Percentiles rank a stretch among this genome's conserved stretches.
Conservation (phyloP, 2,329 filamentous ascomycete genomes). For the Phyllachora maydis region DNA sequence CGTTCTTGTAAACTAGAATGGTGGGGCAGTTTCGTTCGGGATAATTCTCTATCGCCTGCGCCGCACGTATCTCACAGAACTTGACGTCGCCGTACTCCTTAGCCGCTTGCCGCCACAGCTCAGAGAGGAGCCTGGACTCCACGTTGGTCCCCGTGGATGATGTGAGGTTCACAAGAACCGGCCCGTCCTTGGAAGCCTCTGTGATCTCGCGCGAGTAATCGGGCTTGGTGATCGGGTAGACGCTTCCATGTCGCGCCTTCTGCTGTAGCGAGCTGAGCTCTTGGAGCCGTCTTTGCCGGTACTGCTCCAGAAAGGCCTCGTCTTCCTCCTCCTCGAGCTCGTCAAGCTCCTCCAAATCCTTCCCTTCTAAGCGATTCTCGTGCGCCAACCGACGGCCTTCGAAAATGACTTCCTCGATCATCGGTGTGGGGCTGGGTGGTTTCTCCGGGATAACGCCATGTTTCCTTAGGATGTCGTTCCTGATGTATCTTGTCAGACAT, state of each 20-base stretch:
- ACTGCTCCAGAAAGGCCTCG: slow-evolving; percentile 72
- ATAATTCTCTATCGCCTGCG: slow-evolving; percentile 91
- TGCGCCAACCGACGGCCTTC: slow-evolving; percentile 70
- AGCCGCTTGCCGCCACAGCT: slow-evolving; percentile 74
- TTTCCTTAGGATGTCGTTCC: slow-evolving; percentile 96
- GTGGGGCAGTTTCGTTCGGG: slow-evolving; percentile 90
- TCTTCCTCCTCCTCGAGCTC: slow-evolving; percentile 93
- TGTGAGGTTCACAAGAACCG: slow-evolving; percentile 62
- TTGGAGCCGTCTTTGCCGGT: slow-evolving; percentile 69
- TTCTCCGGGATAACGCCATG: slow-evolving; percentile 97
- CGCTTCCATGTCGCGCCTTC: slow-evolving; percentile 66
- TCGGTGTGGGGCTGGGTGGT: slow-evolving; percentile 79
- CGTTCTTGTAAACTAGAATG: slow-evolving; percentile 78
- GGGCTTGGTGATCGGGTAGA: slow-evolving; percentile 86
- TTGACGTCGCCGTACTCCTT: slow-evolving; percentile 82
- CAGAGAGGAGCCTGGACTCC: slow-evolving; percentile 65
- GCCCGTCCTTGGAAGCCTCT: slow-evolving; percentile 55
- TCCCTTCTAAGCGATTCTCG: slow-evolving; percentile 83
- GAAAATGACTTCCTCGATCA: slow-evolving; percentile 84
- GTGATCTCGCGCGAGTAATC: slow-evolving; percentile 87
- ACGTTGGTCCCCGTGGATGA: slow-evolving; percentile 60
- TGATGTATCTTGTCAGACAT: slow-evolving; percentile 15
- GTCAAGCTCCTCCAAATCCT: slow-evolving; percentile 82
- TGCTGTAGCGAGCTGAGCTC: slow-evolving; percentile 60
- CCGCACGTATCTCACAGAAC: slow-evolving; percentile 86